phyloP scores from a whole-genome alignment of 1,139 yeast species.

The Ashbya aceris region DNA sequence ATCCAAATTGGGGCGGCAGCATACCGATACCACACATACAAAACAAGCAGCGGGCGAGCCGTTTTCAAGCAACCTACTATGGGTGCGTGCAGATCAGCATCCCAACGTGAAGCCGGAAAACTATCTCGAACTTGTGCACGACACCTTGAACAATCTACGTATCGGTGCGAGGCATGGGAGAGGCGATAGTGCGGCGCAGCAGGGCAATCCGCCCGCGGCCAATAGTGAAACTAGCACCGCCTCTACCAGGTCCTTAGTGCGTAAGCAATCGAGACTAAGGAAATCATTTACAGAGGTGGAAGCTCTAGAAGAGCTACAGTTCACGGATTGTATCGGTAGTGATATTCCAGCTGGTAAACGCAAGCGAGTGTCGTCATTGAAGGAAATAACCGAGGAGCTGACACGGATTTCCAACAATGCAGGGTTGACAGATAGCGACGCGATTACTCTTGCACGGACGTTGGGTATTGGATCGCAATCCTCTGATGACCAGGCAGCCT shows the following conservation, averaged over 20 bases:
- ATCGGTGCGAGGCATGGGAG: constrained; percentile 9
- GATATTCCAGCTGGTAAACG: constrained; percentile 3
- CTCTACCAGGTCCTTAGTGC: constrained; percentile 10
- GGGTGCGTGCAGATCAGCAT: constrained; percentile 95
- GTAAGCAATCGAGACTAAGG: constrained; percentile 29
- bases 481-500: not conserved
- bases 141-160: constrained; percentile 66
- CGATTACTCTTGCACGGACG: constrained; percentile 65
- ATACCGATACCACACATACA: not conserved
- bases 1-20: constrained; percentile 2
- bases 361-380: constrained; percentile 35
- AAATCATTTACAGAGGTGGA: constrained; percentile 26
- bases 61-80: constrained; percentile 38
- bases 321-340: not conserved
- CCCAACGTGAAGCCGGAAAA: constrained; percentile 92
- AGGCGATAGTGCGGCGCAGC: not conserved
- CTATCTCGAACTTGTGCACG: constrained; percentile 72
- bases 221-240: constrained; percentile 1
- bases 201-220: constrained; percentile 2
- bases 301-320: constrained; percentile 7
- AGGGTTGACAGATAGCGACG: constrained; percentile 65
- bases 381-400: constrained; percentile 57
- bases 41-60: not conserved
- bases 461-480: constrained; percentile 29
- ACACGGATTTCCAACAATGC: constrained; percentile 60